phyloP scores from a whole-genome alignment of 495 filamentous ascomycete genomes.

The Diplogelasinospora grovesii region DNA sequence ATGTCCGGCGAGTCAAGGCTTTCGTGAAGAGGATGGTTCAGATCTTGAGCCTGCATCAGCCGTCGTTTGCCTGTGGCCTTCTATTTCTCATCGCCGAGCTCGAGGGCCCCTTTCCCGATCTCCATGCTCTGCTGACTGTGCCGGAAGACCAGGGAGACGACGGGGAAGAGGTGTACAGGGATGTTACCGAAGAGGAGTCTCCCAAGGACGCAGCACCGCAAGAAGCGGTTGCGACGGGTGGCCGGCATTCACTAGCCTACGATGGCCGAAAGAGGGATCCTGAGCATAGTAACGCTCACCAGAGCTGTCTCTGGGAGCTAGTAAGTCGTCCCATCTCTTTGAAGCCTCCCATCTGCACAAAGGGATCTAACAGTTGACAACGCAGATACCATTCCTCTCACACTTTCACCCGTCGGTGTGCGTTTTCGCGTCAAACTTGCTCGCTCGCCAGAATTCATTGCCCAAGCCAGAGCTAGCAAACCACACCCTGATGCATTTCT shows the following conservation, averaged over 20 bases:
- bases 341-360: background rate
- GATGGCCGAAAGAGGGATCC: constrained; percentile 89
- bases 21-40: constrained; percentile 92
- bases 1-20: constrained; percentile 83
- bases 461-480: constrained; percentile 81
- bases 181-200: constrained; percentile 63
- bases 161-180: constrained; percentile 38
- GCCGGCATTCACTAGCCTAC: constrained; percentile 39
- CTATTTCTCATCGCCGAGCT: constrained; percentile 83
- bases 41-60: constrained; percentile 78
- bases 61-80: constrained; percentile 83
- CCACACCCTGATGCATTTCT: constrained; percentile 87
- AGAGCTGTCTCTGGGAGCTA: constrained; percentile 88
- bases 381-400: constrained; percentile 58
- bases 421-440: constrained; percentile 67
- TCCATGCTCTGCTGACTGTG: constrained; percentile 65
- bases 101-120: constrained; percentile 63
- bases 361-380: constrained; percentile 4
- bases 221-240: constrained; percentile 1
- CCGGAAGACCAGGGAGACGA: constrained; percentile 55
- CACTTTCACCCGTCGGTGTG: constrained; percentile 96
- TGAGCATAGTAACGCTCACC: constrained; percentile 81
- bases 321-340: constrained; percentile 35
- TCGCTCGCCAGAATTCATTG: constrained; percentile 59
- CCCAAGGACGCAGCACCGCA: constrained; percentile 42